Evolutionary conservation across 352 stramenopile species (phyloP).

Genomic region (Globisporangium uncinulatum): DNA sequence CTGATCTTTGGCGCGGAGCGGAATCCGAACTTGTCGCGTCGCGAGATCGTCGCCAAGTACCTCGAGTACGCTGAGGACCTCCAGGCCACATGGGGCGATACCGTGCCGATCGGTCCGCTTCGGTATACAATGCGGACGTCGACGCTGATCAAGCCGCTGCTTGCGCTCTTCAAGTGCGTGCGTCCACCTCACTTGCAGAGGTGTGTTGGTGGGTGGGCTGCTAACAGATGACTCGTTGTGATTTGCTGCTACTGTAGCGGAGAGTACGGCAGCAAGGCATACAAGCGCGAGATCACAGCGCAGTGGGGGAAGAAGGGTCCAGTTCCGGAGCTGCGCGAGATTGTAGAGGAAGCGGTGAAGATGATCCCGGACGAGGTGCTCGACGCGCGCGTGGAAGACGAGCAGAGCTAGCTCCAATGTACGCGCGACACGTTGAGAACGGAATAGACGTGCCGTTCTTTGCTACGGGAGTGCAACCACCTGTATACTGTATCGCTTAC

Average conservation of each 20-base stretch:
- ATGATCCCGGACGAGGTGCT: conserved; percentile 68
- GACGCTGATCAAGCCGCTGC: conserved; percentile 69
- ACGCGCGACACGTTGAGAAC: conserved; percentile 3
- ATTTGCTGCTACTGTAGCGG: conserved; percentile 29
- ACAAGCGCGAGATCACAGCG: conserved; percentile 71
- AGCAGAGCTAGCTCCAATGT: conserved; percentile 20
- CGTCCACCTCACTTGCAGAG: neutral
- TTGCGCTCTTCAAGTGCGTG: conserved; percentile 73
- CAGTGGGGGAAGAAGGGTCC: conserved; percentile 62
- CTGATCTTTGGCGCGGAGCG: conserved; percentile 66
- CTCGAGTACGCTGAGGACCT: conserved; percentile 82
- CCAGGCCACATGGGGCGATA: conserved; percentile 64
- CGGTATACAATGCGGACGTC: conserved; percentile 79
- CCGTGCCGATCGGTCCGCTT: conserved; percentile 29
- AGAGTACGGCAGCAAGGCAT: conserved; percentile 71
- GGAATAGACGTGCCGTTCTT: neutral
- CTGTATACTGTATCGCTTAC: neutral
- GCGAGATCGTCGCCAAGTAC: conserved; percentile 81
- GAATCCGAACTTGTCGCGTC: conserved; percentile 82
- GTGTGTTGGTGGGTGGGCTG: neutral
- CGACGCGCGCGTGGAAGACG: conserved; percentile 61
- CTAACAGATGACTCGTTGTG: neutral
- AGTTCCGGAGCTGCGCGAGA: conserved; percentile 56
- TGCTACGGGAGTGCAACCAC: neutral
- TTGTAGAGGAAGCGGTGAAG: conserved; percentile 68